Percentiles rank a stretch among this genome's conserved stretches.
phyloP scores from a whole-genome alignment of 129 eudicot genomes.

The sunflower (Helianthus annuus) region DNA sequence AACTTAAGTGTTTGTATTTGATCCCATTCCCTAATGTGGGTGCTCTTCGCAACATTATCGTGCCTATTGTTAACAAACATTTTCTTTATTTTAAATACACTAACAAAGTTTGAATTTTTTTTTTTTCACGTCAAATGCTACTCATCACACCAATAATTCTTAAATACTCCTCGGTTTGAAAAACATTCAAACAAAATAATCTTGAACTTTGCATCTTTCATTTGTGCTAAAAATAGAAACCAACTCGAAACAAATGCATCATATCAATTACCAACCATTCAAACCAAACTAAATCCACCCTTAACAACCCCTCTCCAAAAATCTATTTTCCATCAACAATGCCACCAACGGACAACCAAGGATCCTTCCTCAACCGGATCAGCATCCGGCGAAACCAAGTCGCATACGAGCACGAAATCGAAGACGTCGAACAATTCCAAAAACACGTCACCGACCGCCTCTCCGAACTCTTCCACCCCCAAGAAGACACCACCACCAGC shows the following conservation, averaged over 20 bases:
- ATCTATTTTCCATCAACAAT: slow-evolving; percentile 25
- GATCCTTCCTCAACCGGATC: slow-evolving; percentile 79
- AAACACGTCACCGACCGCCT: slow-evolving; percentile 72
- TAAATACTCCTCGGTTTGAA: no score
- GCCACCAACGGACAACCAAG: slow-evolving; percentile 67
- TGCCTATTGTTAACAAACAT: no score
- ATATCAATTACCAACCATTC: slow-evolving; percentile 11
- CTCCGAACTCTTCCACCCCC: slow-evolving; percentile 51
- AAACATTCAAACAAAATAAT: background rate
- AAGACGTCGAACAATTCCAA: slow-evolving; percentile 77
- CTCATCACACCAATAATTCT: no score
- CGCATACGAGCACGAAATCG: slow-evolving; percentile 58
- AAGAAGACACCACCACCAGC: slow-evolving; percentile 22
- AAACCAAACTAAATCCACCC: slow-evolving; percentile 5
- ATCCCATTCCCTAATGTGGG: no score
- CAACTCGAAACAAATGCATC: slow-evolving; percentile 2
- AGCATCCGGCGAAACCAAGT: slow-evolving; percentile 94
- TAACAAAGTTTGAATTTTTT: no score
- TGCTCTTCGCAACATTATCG: no score
- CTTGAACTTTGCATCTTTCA: background rate
- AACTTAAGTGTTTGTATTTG: no score
- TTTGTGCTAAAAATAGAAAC: slow-evolving; percentile 1
- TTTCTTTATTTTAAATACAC: no score
- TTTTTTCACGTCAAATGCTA: no score
- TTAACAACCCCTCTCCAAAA: background rate